A percentile compares a stretch with the other conserved stretches of the same genome.
Evolutionary conservation across 1,284 basidiomycete species (phyloP).

Genomic region (Schizophyllum commune): DNA sequence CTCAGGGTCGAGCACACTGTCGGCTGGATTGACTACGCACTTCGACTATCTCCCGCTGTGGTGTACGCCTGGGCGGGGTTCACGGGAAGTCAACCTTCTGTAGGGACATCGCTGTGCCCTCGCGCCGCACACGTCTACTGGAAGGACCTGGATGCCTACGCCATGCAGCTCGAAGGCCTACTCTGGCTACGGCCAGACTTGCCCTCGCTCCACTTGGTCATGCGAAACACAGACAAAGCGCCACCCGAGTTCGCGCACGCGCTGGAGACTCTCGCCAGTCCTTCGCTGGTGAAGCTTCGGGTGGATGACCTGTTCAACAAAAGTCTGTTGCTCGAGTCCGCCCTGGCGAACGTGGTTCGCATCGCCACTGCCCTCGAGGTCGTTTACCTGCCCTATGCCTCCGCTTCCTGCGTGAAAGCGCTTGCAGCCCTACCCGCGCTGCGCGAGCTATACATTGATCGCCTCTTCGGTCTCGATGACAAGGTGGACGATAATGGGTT

Average conservation of each 20-base stretch:
- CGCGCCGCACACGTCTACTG: background rate
- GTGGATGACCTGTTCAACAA: background rate
- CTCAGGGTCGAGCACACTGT: background rate
- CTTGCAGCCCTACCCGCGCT: background rate
- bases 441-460: background rate
- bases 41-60: background rate
- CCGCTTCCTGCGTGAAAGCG: background rate
- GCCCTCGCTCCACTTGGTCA: background rate
- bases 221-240: background rate
- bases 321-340: background rate
- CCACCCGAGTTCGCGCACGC: background rate
- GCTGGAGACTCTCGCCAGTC: background rate
- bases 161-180: background rate
- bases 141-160: background rate
- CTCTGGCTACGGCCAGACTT: background rate
- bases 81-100: background rate
- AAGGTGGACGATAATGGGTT: background rate
- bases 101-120: background rate
- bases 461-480: background rate
- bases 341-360: background rate
- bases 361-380: background rate
- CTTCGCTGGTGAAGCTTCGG: background rate
- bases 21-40: background rate
- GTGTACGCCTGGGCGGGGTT: background rate
- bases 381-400: background rate